Evolutionary conservation across 768 basidiomycete species (phyloP).

Genomic region (Boletus vermiculosoides): DNA sequence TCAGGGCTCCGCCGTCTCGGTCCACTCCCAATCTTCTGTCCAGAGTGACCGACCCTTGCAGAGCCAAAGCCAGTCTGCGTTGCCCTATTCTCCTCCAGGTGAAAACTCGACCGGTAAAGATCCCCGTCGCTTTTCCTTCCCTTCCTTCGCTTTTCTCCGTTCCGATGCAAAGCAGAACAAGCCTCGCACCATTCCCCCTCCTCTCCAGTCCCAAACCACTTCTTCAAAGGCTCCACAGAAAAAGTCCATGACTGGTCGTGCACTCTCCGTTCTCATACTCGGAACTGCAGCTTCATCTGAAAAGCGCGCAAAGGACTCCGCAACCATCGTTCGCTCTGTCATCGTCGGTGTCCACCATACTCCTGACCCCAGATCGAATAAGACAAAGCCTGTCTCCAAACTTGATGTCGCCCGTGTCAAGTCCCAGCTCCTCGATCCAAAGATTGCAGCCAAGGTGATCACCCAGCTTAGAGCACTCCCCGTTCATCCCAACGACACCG

Average conservation of each 20-base stretch:
- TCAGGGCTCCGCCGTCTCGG: slow-evolving; percentile 4
- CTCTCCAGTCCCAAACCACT: slow-evolving; percentile 24
- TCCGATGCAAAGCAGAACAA: slow-evolving; percentile 31
- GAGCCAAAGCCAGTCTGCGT: slow-evolving; percentile 28
- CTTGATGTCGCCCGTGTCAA: slow-evolving; percentile 65
- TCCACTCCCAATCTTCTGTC: slow-evolving; percentile 16
- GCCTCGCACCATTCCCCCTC: slow-evolving; percentile 9
- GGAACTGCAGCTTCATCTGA: slow-evolving; percentile 42
- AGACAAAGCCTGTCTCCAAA: slow-evolving; percentile 43
- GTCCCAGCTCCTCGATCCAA: slow-evolving; percentile 61
- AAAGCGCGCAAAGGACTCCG: slow-evolving; percentile 62
- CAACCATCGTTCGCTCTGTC: slow-evolving; percentile 59
- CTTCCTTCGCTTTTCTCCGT: slow-evolving; percentile 43
- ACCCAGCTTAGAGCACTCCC: slow-evolving; percentile 65
- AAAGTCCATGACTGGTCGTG: slow-evolving; percentile 36
- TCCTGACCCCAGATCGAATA: slow-evolving; percentile 33
- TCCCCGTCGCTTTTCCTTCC: slow-evolving; percentile 49
- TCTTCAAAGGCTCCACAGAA: slow-evolving; percentile 42
- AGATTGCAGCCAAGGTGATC: slow-evolving; percentile 69
- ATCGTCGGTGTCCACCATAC: slow-evolving; percentile 56
- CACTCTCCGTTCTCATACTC: slow-evolving; percentile 33
- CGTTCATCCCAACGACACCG: slow-evolving; percentile 11
- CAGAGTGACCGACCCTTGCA: slow-evolving; percentile 21
- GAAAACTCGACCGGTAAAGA: slow-evolving; percentile 22
- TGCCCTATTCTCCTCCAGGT: slow-evolving; percentile 20